These are phyloP conservation scores for Prunus dulcis DNA, from an alignment of 306 rosid species.

Conservation along the genomic window DNA sequence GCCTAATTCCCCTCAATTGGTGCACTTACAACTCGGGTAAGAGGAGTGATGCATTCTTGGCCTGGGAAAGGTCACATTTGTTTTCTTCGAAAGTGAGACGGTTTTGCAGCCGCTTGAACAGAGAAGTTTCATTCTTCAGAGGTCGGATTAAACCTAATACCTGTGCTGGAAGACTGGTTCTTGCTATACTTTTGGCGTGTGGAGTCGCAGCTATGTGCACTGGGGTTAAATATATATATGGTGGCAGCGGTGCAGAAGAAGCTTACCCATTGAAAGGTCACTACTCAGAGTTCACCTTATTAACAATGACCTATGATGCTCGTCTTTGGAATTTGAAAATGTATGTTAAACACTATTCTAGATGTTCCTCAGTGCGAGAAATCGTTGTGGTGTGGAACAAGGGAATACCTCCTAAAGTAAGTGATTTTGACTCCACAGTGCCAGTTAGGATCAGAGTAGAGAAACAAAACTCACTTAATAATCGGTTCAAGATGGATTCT, in stretches of 20 bases:
- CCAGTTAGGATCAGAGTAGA: conserved; percentile 82
- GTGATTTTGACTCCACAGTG: conserved; percentile 83
- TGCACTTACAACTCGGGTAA: conserved; percentile 55
- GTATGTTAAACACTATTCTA: conserved; percentile 86
- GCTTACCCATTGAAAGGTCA: conserved; percentile 71
- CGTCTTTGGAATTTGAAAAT: conserved; percentile 95
- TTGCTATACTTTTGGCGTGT: conserved; percentile 47
- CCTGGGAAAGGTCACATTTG: conserved; percentile 69
- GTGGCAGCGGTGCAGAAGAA: conserved; percentile 93
- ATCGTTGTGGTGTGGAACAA: conserved; percentile 99
- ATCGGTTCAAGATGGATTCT: conserved; percentile 72
- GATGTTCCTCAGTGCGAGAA: conserved; percentile 89
- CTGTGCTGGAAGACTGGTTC: conserved; percentile 75
- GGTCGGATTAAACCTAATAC: conserved; percentile 67
- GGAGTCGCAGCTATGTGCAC: conserved; percentile 76
- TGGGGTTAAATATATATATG: conserved; percentile 70
- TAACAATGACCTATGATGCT: conserved; percentile 97
- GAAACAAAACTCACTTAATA: conserved; percentile 77
- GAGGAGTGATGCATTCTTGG: conserved; percentile 43
- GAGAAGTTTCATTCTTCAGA: conserved; percentile 62
- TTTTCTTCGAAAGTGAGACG: conserved; percentile 63
- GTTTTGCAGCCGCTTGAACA: conserved; percentile 80
- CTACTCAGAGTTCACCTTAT: conserved; percentile 83
- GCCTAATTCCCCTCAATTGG: conserved; percentile 82
- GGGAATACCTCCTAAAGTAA: conserved; percentile 70